Evolutionary conservation across 495 filamentous ascomycete species (phyloP).

Genomic region (Aspergillus saccharolyticus): DNA sequence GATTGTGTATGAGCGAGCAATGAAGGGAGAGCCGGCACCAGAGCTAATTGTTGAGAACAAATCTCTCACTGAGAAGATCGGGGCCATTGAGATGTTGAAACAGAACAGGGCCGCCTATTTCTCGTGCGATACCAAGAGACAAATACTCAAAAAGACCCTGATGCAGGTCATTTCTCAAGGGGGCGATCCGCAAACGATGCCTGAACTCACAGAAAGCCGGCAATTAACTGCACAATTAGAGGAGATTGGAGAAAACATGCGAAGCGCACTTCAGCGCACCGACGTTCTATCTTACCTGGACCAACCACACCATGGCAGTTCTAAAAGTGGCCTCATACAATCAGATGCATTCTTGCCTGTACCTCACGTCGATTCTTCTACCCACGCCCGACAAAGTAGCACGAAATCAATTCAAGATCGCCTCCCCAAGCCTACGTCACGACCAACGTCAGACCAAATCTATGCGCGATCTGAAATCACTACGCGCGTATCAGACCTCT

Average conservation of each 20-base stretch:
- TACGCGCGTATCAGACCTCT: constrained; percentile 3
- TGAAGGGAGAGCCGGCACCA: constrained; percentile 35
- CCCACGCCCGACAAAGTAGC: not conserved
- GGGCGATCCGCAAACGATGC: constrained; percentile 28
- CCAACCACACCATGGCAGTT: constrained; percentile 9
- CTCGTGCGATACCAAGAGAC: constrained; percentile 23
- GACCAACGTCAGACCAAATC: not conserved
- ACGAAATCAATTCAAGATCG: not conserved
- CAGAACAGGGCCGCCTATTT: constrained; percentile 23
- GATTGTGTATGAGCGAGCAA: constrained; percentile 35
- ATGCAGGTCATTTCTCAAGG: constrained; percentile 35
- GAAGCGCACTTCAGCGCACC: constrained; percentile 24
- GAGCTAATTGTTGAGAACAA: constrained; percentile 39
- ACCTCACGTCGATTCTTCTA: not conserved
- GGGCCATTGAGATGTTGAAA: constrained; percentile 32
- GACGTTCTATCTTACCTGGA: constrained; percentile 11
- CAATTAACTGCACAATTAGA: constrained; percentile 32
- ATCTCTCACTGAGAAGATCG: constrained; percentile 27
- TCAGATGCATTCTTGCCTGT: not conserved
- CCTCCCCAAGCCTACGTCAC: not conserved
- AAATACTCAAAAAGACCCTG: constrained; percentile 29
- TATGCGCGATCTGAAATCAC: constrained; percentile 5
- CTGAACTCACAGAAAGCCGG: constrained; percentile 35
- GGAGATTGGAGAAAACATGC: constrained; percentile 28
- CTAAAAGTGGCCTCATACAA: not conserved